A percentile compares a stretch with the other conserved stretches of the same genome.
Evolutionary conservation across 2,329 filamentous ascomycete species (phyloP).

Genomic region (Macrophomina phaseolina): DNA sequence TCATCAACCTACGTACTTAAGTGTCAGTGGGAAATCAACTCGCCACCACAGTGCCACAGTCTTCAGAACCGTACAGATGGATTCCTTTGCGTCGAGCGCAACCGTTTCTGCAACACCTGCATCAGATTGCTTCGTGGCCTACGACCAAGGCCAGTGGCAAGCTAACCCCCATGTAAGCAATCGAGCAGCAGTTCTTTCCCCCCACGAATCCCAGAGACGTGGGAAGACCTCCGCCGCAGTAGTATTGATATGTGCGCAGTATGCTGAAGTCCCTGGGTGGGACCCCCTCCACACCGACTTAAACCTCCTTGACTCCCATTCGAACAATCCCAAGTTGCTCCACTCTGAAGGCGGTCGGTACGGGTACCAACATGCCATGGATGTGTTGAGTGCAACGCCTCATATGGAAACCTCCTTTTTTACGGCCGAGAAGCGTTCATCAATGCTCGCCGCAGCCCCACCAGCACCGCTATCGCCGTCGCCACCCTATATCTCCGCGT

Average conservation of each 20-base stretch:
- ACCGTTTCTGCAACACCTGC: neutral
- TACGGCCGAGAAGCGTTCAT: neutral
- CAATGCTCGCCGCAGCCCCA: neutral
- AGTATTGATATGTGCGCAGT: neutral
- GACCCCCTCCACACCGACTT: neutral
- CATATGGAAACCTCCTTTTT: neutral
- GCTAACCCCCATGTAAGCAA: neutral
- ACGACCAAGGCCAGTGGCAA: neutral
- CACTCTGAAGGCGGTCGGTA: neutral
- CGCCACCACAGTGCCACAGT: neutral
- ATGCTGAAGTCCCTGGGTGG: neutral
- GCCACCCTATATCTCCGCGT: neutral
- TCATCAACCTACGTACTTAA: neutral
- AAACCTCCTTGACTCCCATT: neutral
- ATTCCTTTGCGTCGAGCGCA: neutral
- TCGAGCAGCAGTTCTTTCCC: neutral
- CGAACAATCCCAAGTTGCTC: neutral
- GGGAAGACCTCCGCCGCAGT: too few relatives aligned
- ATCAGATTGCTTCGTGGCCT: neutral
- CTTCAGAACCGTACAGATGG: neutral
- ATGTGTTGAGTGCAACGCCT: neutral
- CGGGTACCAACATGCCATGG: neutral
- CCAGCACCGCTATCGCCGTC: neutral
- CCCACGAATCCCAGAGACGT: too few relatives aligned
- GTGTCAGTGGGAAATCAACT: neutral